phyloP scores from a whole-genome alignment of 228 moss, liverwort and hornwort species.

The Sphagnum magellanicum region DNA sequence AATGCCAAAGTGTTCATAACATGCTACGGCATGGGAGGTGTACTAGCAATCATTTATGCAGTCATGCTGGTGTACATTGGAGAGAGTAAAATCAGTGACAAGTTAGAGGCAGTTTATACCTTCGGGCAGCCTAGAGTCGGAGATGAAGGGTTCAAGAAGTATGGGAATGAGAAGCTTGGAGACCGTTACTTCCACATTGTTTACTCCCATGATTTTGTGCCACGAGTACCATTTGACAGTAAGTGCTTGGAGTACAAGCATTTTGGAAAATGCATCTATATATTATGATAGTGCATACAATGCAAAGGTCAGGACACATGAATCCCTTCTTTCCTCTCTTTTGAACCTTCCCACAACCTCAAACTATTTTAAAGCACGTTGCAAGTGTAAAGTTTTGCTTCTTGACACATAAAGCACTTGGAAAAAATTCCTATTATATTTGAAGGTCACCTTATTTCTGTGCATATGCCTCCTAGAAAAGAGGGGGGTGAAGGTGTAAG shows the following conservation, averaged over 20 bases:
- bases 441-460: no score
- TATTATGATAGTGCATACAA: slow-evolving; percentile 48
- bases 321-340: no score
- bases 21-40: slow-evolving; percentile 67
- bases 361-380: no score
- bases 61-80: slow-evolving; percentile 40
- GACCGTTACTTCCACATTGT: slow-evolving; percentile 23
- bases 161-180: slow-evolving; percentile 5
- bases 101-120: slow-evolving; percentile 50
- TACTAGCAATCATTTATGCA: slow-evolving; percentile 23
- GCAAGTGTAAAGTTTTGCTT: no score
- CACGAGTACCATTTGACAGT: slow-evolving; percentile 39
- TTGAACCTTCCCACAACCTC: no score
- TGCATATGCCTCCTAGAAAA: no score
- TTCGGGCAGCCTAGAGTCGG: slow-evolving; percentile 73
- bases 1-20: slow-evolving; percentile 60
- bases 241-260: slow-evolving; percentile 24
- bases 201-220: slow-evolving; percentile 45
- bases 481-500: no score
- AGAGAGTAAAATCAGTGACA: slow-evolving; percentile 15
- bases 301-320: neutral
- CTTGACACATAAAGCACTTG: no score
- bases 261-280: slow-evolving; percentile 21
- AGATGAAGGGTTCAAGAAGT: slow-evolving; percentile 19
- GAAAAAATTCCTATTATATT: no score